Conservation (phyloP, 2,329 filamentous ascomycete species). For the Colletotrichum gigasporum region DNA sequence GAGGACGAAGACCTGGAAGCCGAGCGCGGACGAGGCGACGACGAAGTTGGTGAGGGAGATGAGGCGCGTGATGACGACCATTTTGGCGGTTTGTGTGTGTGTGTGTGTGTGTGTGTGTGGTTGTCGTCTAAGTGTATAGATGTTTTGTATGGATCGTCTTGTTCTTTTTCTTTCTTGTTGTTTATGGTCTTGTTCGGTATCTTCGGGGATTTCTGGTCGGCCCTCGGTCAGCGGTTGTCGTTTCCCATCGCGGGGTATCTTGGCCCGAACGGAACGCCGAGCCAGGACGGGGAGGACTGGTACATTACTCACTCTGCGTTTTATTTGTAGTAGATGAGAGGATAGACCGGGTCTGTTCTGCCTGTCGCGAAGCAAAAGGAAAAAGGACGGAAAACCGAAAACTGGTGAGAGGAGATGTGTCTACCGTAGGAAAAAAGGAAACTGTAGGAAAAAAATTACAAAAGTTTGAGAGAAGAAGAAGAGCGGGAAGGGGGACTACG, state of each 20-base stretch:
- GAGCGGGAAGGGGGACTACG: neutral
- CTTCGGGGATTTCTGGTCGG: neutral
- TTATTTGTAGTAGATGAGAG: neutral
- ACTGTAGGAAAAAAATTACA: neutral
- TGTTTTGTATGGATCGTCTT: neutral
- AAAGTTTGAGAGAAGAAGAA: neutral
- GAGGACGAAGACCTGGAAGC: constrained; percentile 75
- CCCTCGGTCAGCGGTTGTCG: neutral
- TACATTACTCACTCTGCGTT: constrained; percentile 1
- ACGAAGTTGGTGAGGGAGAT: constrained; percentile 73
- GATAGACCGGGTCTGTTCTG: neutral
- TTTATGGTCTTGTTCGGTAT: neutral
- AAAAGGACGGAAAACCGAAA: neutral
- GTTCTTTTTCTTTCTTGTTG: neutral
- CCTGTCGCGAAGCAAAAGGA: neutral
- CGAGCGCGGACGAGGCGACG: constrained; percentile 71
- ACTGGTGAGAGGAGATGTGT: neutral
- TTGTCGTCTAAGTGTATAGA: neutral
- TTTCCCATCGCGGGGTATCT: constrained; percentile 15
- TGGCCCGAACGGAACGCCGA: neutral
- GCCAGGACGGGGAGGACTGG: neutral
- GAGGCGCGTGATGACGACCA: constrained; percentile 49
- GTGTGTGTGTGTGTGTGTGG: neutral
- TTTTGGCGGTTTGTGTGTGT: constrained; percentile 18
- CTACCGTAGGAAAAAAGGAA: neutral